Evolutionary conservation across 768 basidiomycete species (phyloP).

Genomic region (Termitomyces sp.): DNA sequence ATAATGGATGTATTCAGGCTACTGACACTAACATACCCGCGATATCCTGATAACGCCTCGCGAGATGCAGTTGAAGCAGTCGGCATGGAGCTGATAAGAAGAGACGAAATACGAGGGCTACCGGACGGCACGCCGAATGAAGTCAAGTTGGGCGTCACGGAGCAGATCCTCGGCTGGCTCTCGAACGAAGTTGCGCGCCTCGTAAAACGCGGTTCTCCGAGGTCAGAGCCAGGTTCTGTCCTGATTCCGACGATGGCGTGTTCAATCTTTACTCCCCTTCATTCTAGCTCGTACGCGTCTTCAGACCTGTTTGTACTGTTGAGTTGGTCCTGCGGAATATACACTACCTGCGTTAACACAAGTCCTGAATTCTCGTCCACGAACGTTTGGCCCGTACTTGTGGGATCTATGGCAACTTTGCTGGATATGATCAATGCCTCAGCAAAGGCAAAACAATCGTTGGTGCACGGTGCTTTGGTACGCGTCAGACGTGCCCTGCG

Average conservation of each 20-base stretch:
- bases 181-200: conserved; percentile 57
- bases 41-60: conserved; percentile 70
- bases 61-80: conserved; percentile 66
- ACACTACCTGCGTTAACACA: conserved; percentile 40
- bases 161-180: conserved; percentile 75
- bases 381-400: conserved; percentile 44
- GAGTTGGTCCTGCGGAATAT: conserved; percentile 65
- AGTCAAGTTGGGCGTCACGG: conserved; percentile 51
- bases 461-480: conserved; percentile 57
- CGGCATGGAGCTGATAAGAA: conserved; percentile 54
- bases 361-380: conserved; percentile 41
- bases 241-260: neutral
- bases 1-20: conserved; percentile 66
- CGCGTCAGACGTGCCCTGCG: conserved; percentile 63
- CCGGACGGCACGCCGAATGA: conserved; percentile 32
- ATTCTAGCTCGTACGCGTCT: conserved; percentile 45
- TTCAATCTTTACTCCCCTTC: conserved; percentile 1
- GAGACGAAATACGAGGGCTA: conserved; percentile 50
- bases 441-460: conserved; percentile 45
- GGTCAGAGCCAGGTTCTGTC: conserved; percentile 35
- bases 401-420: conserved; percentile 51
- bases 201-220: conserved; percentile 44
- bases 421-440: conserved; percentile 56
- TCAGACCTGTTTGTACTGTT: conserved; percentile 64
- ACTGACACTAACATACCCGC: conserved; percentile 69